A percentile compares a stretch with the other conserved stretches of the same genome.
phyloP scores from a whole-genome alignment of 1,139 yeast genomes.

The Spathaspora sp. region DNA sequence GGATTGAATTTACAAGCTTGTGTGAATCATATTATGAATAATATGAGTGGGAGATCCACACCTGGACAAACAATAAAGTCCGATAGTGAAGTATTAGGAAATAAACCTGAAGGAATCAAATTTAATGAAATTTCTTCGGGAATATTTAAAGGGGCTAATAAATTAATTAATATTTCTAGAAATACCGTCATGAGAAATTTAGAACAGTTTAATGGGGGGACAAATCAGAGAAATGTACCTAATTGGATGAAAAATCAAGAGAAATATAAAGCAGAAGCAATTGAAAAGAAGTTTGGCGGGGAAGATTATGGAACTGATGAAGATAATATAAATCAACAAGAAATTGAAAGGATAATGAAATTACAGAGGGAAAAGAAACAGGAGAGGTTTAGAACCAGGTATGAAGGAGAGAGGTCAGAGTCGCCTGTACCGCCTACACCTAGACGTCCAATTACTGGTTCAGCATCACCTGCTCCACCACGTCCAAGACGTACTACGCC shows the following conservation, averaged over 20 bases:
- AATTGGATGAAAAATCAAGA: conserved; percentile 76
- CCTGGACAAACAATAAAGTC: conserved; percentile 2
- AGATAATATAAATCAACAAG: conserved; percentile 44
- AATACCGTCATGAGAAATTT: conserved; percentile 64
- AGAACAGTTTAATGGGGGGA: conserved; percentile 52
- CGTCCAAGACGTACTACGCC: neutral
- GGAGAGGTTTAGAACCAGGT: conserved; percentile 24
- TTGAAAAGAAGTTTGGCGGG: conserved; percentile 36
- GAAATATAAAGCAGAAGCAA: conserved; percentile 43
- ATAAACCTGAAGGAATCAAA: conserved; percentile 20
- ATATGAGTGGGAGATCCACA: conserved; percentile 17
- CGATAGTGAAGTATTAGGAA: conserved; percentile 16
- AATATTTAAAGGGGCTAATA: conserved; percentile 62
- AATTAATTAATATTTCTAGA: conserved; percentile 59
- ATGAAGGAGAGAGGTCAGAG: neutral
- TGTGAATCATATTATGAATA: conserved; percentile 63
- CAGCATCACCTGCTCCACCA: neutral
- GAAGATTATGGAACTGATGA: conserved; percentile 47
- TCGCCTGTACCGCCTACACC: too few species aligned
- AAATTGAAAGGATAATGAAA: conserved; percentile 40
- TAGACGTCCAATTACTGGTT: too few species aligned
- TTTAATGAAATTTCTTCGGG: conserved; percentile 65
- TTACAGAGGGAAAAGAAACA: conserved; percentile 40
- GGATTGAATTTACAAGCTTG: conserved; percentile 68
- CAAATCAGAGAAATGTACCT: conserved; percentile 46